Evolutionary conservation across 1,284 basidiomycete species (phyloP), one percentile per base, ranked within the genome.

Genomic region (Bondarzewia mesenterica): DNA sequence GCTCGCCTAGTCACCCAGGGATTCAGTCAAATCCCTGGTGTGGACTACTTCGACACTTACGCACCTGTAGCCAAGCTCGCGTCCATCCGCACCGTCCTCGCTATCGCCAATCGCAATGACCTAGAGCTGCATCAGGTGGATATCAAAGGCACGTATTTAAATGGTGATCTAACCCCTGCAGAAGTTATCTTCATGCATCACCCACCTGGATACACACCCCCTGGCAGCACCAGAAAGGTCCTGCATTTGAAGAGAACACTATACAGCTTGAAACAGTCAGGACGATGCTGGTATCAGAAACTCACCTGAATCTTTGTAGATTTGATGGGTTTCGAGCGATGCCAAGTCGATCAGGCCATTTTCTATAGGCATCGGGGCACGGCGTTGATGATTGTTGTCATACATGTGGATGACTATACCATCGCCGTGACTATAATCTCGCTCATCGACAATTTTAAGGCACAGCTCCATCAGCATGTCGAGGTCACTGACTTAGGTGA

Each of bases 31-130:
- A 50, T 58, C 0, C 57, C 58, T 2, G 66, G 70, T 5, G 46
- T 70, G 14, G 66, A 73, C 51, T 76, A 68, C 50, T 62, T 64
- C 16, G 58, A 74, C 27, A 73, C 67, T 0, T 73, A 61, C 46
- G 58, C 69, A 1, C 72, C 71, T 0, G 63, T 72, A 0, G 64
- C 64, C 5, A 57, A 61, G 8, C 58, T 67, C 2, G 47, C 62
- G 0, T 64, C 67, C 0, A 59, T 72, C 12, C 52, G 64, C 0
- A 48, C 63, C 1, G 47, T 73, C 2, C 56, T 74, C 1, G 61
- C 68, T 0, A 48, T 72, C 0, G 68, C 69, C 1, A 63, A 69
- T 2, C 6, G 61, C 62, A 12, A 57, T 29, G 52, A 60, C 49
- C 55, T 54, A n/a, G 59, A 68, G 26, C 45, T 72, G 1, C 60